Base-by-base conservation (phyloP, 2,329 filamentous ascomycete species). In the Trichophyton mentagrophytes region DNA sequence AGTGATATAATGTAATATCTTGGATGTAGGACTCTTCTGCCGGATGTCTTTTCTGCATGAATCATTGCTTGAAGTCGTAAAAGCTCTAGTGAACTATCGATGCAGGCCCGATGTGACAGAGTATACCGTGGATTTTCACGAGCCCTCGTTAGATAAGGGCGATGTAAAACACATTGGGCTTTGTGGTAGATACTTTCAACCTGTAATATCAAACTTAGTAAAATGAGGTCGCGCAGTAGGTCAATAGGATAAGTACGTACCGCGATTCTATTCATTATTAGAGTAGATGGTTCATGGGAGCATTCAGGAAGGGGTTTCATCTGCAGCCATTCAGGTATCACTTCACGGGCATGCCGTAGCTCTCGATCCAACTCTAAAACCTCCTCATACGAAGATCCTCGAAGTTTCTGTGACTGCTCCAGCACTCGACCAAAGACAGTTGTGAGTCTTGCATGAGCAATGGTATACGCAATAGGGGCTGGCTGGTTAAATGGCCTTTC, bases 131-230 rank as follows among this genome's bases (percentile, higher is more conserved):
- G 79, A 67, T 92, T 93, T 62, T 88, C 83, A 56, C 88, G 80
- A 3, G 90, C 88, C 62, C 85, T 83, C n/a, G 83, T 79, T 61
- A 96, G 81, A 71, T 93, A 96, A 65, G 90, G 90, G 58, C 90
- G 83, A 72, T 99, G 93, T 44, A 99, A 81, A 22, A 96, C 82
- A 67, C 90, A 95, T 67, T 95, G 81, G 17, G 90, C 88, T 74
- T 95, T 96, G 65, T 95, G 85, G 69, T 90, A 95, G 3, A 96
- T 76, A 57, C 93, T 86, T 64, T 93, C 89, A 36, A 96, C 66
- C 73, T 75, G 56, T 11, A 47, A 55, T 51, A 11, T 22, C 13
- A 62, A n/a, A 55, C 40, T 58, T 15, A 25, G 17, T 22, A 20
- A 22, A 47, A 59, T 49, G 2, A n/a, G 7, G n/a, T 20, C 11